These are phyloP conservation scores for Apostasia ramifera DNA, from an alignment of 106 monocot species.

Conservation along the genomic window DNA sequence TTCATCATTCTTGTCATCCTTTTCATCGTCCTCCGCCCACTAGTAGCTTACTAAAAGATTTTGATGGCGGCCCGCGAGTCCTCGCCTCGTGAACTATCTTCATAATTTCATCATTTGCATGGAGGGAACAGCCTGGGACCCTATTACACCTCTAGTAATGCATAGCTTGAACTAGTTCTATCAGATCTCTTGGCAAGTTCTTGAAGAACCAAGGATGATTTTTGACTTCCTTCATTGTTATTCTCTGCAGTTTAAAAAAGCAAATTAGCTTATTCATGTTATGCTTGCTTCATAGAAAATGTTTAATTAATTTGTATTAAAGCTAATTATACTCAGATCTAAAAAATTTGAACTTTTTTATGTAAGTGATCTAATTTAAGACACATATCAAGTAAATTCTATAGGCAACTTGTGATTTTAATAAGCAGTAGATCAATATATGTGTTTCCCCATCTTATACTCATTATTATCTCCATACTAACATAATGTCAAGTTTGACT, in stretches of 20 bases:
- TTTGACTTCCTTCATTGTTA: conserved; percentile 2
- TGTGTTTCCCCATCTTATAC: no score
- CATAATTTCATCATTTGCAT: conserved; percentile 19
- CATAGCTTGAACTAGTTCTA: neutral
- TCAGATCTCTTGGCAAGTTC: conserved; percentile 1
- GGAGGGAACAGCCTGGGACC: conserved; percentile 8
- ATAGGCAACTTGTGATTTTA: no score
- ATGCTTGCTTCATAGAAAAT: no score
- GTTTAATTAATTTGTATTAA: no score
- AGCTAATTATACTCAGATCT: no score
- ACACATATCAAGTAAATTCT: no score
- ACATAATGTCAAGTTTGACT: no score
- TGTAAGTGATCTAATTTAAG: no score
- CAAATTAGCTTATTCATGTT: no score
- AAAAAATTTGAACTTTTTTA: no score
- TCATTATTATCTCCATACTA: no score
- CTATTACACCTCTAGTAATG: conserved; percentile 16
- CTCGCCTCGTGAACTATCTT: conserved; percentile 20
- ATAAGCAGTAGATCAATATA: no score
- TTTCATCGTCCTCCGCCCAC: conserved; percentile 4
- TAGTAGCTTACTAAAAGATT: neutral
- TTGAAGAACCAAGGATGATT: conserved; percentile 5
- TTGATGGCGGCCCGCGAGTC: neutral
- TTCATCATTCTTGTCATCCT: neutral
- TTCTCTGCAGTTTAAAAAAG: neutral